phyloP scores from a whole-genome alignment of 148 eudicot genomes.

The Bassia scoparia region DNA sequence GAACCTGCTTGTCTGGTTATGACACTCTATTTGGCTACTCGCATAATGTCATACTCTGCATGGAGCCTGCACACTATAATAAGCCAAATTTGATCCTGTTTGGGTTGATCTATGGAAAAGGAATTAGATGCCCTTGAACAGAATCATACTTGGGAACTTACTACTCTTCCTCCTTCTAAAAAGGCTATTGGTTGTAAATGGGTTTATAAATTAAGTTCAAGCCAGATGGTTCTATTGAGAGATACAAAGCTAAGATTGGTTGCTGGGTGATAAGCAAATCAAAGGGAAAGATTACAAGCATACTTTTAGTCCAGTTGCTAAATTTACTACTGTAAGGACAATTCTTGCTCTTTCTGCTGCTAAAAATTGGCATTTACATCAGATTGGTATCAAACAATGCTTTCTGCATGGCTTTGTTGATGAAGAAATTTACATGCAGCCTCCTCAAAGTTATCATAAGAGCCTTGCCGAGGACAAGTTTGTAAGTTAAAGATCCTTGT shows the following conservation, averaged over 20 bases:
- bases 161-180: neutral
- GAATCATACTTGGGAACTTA: no score
- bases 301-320: no score
- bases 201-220: neutral
- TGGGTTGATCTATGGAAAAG: neutral
- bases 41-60: neutral
- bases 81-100: neutral
- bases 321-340: no score
- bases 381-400: no score
- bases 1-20: no score
- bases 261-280: no score
- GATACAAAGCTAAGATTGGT: no score
- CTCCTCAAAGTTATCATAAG: neutral
- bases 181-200: neutral
- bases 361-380: no score
- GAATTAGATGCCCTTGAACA: neutral
- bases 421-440: neutral
- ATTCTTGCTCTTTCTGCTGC: no score
- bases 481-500: neutral
- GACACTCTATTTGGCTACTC: neutral
- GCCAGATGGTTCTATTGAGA: no score
- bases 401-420: neutral
- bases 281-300: no score
- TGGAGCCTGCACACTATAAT: neutral
- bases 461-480: neutral